Base-by-base conservation (phyloP, 768 basidiomycete genomes). In the Melanogaster broomeanus region DNA sequence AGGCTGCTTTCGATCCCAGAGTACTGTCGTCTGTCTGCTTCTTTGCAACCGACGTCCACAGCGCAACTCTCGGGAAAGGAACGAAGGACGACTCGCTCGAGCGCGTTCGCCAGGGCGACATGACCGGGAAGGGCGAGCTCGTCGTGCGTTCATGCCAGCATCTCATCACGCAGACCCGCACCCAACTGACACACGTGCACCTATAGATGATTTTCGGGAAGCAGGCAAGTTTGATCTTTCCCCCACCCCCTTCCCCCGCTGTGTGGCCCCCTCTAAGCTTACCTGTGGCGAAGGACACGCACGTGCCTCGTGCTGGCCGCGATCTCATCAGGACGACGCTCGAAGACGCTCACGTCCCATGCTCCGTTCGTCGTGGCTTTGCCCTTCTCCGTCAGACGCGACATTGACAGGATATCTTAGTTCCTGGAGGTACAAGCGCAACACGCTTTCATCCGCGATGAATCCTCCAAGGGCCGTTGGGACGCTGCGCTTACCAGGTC, bases 351-450 rank as follows among this genome's bases (percentile, higher is more conserved):
- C 78, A 84, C 19, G 79, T 93, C 37, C 65, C 79, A 1, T 77
- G 77, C 51, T 86, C 90, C 51, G 93, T 94, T 56, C 59, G 84
- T 74, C 22, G n/a, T 19, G 33, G 37, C 31, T 38, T 41, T 38
- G 15, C 21, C n/a, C 2, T 45, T 44, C 30, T 9, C 25, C 24
- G 42, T 31, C 24, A 42, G 35, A 45, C 47, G 45, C 42, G 19
- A 43, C 22, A 45, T 51, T 55, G 5, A 67, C 42, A 33, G 9
- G 6, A 30, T 45, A 12, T 31, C 48, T 12, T 64, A 94, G 90
- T 94, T 95, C 68, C 72, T 97, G 52, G 96, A 98, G 68, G 93
- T 98, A 13, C 93, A 97, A 68, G 96, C 95, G 0, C 95, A 98
- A 62, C 95, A 98, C 59, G 96, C 96, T 3, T 98, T 98, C 70